Conservation (phyloP, 352 stramenopile species). For the Discostella stelligera region DNA sequence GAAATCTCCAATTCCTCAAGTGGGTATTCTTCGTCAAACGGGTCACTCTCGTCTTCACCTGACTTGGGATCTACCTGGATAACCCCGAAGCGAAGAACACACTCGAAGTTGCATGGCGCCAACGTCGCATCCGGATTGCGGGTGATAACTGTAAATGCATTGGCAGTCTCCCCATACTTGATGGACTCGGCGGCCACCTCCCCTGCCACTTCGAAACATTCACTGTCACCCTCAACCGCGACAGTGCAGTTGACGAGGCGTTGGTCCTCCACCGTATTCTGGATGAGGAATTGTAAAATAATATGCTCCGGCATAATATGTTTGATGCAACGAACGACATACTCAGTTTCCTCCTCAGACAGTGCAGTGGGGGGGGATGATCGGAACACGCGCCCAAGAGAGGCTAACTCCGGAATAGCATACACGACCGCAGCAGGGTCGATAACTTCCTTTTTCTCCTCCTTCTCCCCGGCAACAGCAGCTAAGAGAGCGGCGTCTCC, state of each 20-base stretch:
- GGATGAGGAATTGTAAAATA: constrained; percentile 95
- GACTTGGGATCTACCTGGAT: constrained; percentile 93
- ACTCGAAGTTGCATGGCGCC: constrained; percentile 88
- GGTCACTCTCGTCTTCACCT: constrained; percentile 86
- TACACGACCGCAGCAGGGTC: constrained; percentile 90
- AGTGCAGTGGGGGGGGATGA: constrained; percentile 89
- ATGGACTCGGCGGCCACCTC: constrained; percentile 88
- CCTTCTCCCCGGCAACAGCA: constrained; percentile 33
- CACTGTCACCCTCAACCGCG: constrained; percentile 88
- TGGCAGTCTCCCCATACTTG: constrained; percentile 91
- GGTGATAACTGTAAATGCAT: constrained; percentile 89
- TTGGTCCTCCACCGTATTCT: constrained; percentile 99
- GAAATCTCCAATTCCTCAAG: constrained; percentile 96
- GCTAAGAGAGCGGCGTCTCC: constrained; percentile 32
- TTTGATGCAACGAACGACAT: constrained; percentile 95
- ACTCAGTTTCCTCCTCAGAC: constrained; percentile 97
- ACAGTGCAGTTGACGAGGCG: constrained; percentile 91
- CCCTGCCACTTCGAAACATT: constrained; percentile 90
- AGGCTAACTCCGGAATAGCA: constrained; percentile 94
- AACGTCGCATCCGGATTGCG: constrained; percentile 85
- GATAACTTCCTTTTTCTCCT: constrained; percentile 66
- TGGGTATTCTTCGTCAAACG: constrained; percentile 98
- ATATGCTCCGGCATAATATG: constrained; percentile 96
- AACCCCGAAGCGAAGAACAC: constrained; percentile 94
- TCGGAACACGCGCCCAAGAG: constrained; percentile 91